These are phyloP conservation scores for Colletotrichum sp. DNA, from an alignment of 2,329 filamentous ascomycete genomes.

Conservation along the genomic window DNA sequence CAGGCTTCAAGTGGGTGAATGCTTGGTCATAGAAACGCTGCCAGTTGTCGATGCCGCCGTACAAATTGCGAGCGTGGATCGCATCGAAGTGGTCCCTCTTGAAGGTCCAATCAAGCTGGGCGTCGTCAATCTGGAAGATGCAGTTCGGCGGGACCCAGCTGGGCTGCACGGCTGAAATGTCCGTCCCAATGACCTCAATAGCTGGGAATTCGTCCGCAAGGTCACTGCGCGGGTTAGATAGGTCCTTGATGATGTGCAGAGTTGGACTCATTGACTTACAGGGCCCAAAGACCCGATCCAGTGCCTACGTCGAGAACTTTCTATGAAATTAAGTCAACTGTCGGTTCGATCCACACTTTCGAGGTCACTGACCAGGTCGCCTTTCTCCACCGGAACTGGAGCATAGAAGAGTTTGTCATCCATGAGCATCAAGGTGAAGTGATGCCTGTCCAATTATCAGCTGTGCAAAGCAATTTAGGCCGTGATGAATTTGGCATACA, in stretches of 20 bases:
- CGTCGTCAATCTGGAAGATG: conserved; percentile 42
- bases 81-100: conserved; percentile 53
- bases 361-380: no score
- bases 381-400: background rate
- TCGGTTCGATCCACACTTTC: no score
- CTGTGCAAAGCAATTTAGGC: no score
- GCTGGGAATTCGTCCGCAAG: conserved; percentile 44
- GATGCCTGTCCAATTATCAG: no score
- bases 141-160: conserved; percentile 37
- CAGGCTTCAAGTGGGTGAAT: conserved; percentile 51
- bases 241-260: no score
- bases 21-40: conserved; percentile 56
- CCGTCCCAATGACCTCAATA: conserved; percentile 52
- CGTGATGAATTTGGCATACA: no score
- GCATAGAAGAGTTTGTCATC: background rate
- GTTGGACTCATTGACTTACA: no score
- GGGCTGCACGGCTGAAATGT: conserved; percentile 62
- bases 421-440: background rate
- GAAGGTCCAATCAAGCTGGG: conserved; percentile 47
- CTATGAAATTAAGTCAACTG: no score
- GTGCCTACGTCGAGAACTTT: conserved; percentile 55
- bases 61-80: conserved; percentile 64
- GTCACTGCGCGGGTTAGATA: no score
- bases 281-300: conserved; percentile 62
- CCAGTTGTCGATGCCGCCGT: conserved; percentile 63